Percentiles rank a stretch among this genome's conserved stretches.
Conservation (phyloP, 257 asterid species). For the Plantago elongata region DNA sequence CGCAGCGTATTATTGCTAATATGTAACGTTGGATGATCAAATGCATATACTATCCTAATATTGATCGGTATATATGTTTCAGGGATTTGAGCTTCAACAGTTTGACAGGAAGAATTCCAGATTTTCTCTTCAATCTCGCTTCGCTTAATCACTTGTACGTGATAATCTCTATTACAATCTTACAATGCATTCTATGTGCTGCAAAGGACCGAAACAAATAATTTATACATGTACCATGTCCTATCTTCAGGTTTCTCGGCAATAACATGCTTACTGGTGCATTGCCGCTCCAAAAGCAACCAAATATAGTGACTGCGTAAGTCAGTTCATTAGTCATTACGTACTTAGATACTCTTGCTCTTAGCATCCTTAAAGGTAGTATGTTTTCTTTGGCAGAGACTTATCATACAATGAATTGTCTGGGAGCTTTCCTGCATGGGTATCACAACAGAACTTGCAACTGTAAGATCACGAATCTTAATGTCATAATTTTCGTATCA, state of each 20-base stretch:
- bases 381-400: slow-evolving; percentile 33
- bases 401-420: slow-evolving; percentile 48
- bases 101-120: slow-evolving; percentile 3
- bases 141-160: not conserved
- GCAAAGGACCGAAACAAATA: not conserved
- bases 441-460: slow-evolving; percentile 32
- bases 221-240: not conserved
- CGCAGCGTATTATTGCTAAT: not conserved
- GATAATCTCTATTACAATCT: not conserved
- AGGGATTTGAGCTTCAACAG: slow-evolving; percentile 95
- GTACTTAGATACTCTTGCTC: no score
- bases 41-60: not conserved
- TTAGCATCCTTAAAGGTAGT: not conserved
- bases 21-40: not conserved
- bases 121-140: not conserved
- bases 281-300: not conserved
- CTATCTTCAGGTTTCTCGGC: not conserved
- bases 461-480: slow-evolving; percentile 29
- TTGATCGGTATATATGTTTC: slow-evolving; percentile 8
- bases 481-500: not conserved
- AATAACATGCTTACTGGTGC: not conserved
- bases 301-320: no score
- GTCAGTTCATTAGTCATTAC: no score
- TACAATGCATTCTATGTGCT: not conserved
- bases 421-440: slow-evolving; percentile 76